A percentile compares a stretch with the other conserved stretches of the same genome.
Evolutionary conservation across 306 rosid species (phyloP).

Genomic region (Cucumis melo): DNA sequence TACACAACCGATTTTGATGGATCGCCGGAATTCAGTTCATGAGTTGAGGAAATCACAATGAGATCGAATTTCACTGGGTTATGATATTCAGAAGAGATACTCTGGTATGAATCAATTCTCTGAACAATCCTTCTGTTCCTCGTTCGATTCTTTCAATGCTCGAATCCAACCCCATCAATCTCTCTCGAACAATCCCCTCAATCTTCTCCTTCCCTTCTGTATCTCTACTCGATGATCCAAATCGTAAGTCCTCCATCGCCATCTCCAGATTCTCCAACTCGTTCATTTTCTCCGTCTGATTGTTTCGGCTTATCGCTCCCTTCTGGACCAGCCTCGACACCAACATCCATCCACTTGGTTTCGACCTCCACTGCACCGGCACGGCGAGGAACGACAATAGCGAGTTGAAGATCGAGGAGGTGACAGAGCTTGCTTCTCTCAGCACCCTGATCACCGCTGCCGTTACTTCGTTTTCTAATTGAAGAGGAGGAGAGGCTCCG

Average conservation of each 20-base stretch:
- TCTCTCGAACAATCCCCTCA: slow-evolving; percentile 23
- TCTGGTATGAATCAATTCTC: slow-evolving; percentile 47
- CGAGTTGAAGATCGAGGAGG: slow-evolving; percentile 31
- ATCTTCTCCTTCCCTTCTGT: slow-evolving; percentile 25
- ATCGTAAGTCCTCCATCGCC: slow-evolving; percentile 24
- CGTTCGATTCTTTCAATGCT: slow-evolving; percentile 37
- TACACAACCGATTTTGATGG: background rate
- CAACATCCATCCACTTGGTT: slow-evolving; percentile 46
- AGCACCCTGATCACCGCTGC: slow-evolving; percentile 39
- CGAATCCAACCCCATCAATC: slow-evolving; percentile 28
- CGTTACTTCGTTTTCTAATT: slow-evolving; percentile 23
- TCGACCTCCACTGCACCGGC: slow-evolving; percentile 38
- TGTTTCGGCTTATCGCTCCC: slow-evolving; percentile 1
- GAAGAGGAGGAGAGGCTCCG: slow-evolving; percentile 13
- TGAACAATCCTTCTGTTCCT: slow-evolving; percentile 49
- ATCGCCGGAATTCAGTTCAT: background rate
- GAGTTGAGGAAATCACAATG: background rate
- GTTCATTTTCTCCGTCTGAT: slow-evolving; percentile 11
- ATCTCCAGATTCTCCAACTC: slow-evolving; percentile 48
- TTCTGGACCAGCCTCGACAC: slow-evolving; percentile 41
- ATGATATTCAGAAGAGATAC: slow-evolving; percentile 48
- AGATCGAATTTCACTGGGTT: slow-evolving; percentile 19
- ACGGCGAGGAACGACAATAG: slow-evolving; percentile 18
- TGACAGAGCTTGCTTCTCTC: slow-evolving; percentile 42
- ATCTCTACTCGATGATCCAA: slow-evolving; percentile 12